A percentile compares a stretch with the other conserved stretches of the same genome.
These are phyloP conservation scores for Quercus aquifolioides DNA, from an alignment of 306 rosid genomes.

Conservation along the genomic window DNA sequence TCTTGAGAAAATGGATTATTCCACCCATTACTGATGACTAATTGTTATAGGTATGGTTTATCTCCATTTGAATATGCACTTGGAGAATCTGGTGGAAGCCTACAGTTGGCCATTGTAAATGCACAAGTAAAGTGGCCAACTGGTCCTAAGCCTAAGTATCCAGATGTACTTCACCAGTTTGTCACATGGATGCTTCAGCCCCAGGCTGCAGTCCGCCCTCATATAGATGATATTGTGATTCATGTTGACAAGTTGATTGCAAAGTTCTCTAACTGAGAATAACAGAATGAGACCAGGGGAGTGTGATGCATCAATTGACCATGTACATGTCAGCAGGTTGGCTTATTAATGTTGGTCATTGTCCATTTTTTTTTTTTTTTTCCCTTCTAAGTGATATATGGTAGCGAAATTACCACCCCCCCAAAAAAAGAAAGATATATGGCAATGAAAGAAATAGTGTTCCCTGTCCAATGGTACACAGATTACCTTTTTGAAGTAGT, in stretches of 20 bases:
- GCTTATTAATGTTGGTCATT: constrained; percentile 8
- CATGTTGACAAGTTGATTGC: constrained; percentile 92
- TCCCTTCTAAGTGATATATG: constrained; percentile 23
- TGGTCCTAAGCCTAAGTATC: constrained; percentile 78
- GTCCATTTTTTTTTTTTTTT: neutral
- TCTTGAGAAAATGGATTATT: neutral
- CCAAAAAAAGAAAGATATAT: neutral
- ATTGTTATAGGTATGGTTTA: constrained; percentile 70
- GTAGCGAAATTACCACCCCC: neutral
- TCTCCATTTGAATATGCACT: constrained; percentile 98
- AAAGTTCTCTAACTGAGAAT: constrained; percentile 72
- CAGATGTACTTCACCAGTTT: constrained; percentile 91
- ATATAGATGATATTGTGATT: constrained; percentile 78
- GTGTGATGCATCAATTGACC: constrained; percentile 5
- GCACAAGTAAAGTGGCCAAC: constrained; percentile 93
- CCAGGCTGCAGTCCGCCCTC: constrained; percentile 78
- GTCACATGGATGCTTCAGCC: constrained; percentile 99
- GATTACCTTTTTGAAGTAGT: constrained; percentile 32
- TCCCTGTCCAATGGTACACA: constrained; percentile 28
- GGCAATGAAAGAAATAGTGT: constrained; percentile 25
- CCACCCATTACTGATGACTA: constrained; percentile 13
- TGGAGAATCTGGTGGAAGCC: constrained; percentile 97
- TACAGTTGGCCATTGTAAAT: constrained; percentile 85
- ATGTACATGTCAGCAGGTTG: constrained; percentile 15
- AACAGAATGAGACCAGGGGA: constrained; percentile 10